These are phyloP conservation scores for Myotisia sp. DNA, from an alignment of 2,329 filamentous ascomycete genomes.

Conservation along the genomic window DNA sequence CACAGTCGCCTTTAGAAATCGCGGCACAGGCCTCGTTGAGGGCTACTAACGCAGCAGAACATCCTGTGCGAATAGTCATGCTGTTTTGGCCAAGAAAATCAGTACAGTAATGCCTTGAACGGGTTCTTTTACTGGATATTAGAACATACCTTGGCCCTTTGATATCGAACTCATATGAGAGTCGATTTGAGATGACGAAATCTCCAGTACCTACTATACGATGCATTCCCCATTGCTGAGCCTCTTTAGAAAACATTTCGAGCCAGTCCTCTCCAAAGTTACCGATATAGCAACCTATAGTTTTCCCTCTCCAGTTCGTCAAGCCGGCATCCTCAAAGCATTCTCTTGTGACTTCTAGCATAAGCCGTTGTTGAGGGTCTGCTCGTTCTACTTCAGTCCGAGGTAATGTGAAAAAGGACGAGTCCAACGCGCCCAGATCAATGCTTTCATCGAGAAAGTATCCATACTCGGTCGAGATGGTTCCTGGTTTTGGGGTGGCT, in stretches of 20 bases:
- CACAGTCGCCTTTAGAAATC: conserved; percentile 13
- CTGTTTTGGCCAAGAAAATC: no score
- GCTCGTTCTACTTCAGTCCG: conserved; percentile 17
- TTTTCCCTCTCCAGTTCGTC: conserved; percentile 16
- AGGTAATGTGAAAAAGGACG: conserved; percentile 20
- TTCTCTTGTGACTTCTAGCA: conserved; percentile 24
- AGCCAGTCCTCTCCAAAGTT: conserved; percentile 17
- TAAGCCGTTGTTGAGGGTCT: conserved; percentile 23
- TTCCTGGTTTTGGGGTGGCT: background rate
- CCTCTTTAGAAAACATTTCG: conserved; percentile 10
- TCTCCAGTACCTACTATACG: conserved; percentile 6
- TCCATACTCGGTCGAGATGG: conserved; percentile 7
- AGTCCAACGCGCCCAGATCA: conserved; percentile 19
- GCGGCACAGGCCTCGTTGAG: conserved; percentile 6
- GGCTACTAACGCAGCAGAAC: conserved; percentile 7
- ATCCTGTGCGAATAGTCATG: conserved; percentile 9
- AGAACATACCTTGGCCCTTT: conserved; percentile 15
- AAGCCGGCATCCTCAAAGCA: conserved; percentile 12
- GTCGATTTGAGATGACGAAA: conserved; percentile 10
- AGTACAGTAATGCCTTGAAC: no score
- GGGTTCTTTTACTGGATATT: no score
- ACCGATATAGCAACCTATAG: conserved; percentile 21
- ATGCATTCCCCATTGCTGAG: conserved; percentile 3
- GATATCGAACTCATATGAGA: conserved; percentile 16
- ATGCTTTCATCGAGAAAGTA: conserved; percentile 19